phyloP scores from a whole-genome alignment of 495 filamentous ascomycete genomes.

The Aspergillus wentii region DNA sequence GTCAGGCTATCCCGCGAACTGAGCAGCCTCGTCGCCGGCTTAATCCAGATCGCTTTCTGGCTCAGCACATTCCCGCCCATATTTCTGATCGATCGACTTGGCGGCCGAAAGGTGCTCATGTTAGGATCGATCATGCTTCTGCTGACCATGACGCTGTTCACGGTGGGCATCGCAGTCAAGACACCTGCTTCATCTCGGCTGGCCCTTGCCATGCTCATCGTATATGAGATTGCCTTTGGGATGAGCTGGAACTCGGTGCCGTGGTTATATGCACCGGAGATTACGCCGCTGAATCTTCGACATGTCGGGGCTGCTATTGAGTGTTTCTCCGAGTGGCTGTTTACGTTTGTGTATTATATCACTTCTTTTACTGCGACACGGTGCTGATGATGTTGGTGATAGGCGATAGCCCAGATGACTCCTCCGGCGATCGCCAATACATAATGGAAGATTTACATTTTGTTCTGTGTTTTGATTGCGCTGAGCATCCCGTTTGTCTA shows the following conservation, averaged over 20 bases:
- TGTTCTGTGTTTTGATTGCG: conserved; percentile 4
- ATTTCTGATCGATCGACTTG: conserved; percentile 35
- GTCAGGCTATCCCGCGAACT: conserved; percentile 16
- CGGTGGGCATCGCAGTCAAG: not conserved
- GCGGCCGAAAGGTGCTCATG: conserved; percentile 39
- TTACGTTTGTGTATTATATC: conserved; percentile 4
- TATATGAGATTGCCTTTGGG: conserved; percentile 7
- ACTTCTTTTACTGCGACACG: not conserved
- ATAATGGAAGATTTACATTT: conserved; percentile 5
- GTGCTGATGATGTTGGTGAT: not conserved
- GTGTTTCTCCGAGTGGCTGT: conserved; percentile 9
- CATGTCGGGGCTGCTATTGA: conserved; percentile 8
- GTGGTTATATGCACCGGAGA: conserved; percentile 12
- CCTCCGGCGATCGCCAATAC: conserved; percentile 7
- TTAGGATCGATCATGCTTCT: conserved; percentile 8
- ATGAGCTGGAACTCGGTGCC: conserved; percentile 8
- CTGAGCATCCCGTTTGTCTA: conserved; percentile 28
- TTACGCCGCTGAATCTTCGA: conserved; percentile 10
- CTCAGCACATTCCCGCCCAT: conserved; percentile 12
- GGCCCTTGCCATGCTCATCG: conserved; percentile 3
- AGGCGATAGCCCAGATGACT: conserved; percentile 5
- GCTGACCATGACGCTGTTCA: conserved; percentile 5
- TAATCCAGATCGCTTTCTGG: conserved; percentile 40
- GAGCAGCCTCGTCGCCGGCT: conserved; percentile 36
- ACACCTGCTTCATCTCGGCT: not conserved